Conservation (phyloP, 768 basidiomycete species). For the Goffeauzyma gilvescens region DNA sequence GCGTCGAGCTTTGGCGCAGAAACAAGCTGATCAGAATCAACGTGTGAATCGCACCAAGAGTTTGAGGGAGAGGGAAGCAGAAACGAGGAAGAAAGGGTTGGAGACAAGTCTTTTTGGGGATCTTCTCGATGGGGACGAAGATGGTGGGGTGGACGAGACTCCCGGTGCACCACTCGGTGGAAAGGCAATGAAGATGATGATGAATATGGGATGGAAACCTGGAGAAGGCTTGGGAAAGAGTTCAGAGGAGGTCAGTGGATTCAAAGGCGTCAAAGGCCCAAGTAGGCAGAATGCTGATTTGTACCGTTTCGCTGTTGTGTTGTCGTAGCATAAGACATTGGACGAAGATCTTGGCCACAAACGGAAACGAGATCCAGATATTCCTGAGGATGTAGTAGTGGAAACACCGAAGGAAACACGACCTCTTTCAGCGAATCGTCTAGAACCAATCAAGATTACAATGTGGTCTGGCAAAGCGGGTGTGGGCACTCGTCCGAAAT, state of each 20-base stretch:
- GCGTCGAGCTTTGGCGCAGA: conserved; percentile 1
- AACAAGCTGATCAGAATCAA: neutral
- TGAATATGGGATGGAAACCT: conserved; percentile 32
- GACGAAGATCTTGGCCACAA: too few species aligned
- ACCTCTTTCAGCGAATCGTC: neutral
- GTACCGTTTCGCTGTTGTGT: too few species aligned
- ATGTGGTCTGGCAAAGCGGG: conserved; percentile 16
- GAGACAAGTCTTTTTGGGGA: conserved; percentile 23
- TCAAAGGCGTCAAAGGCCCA: neutral
- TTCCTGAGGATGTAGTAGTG: too few species aligned
- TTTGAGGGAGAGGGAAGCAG: conserved; percentile 17
- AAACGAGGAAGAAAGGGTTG: conserved; percentile 19
- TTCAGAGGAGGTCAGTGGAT: conserved; percentile 4
- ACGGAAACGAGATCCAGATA: too few species aligned
- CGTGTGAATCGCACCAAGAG: conserved; percentile 2
- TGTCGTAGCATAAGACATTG: too few species aligned
- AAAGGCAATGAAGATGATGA: conserved; percentile 31
- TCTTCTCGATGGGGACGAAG: neutral
- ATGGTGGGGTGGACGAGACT: neutral
- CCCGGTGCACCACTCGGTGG: neutral
- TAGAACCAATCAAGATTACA: conserved; percentile 7
- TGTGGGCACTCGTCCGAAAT: conserved; percentile 15
- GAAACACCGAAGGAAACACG: too few species aligned
- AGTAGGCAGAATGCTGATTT: too few species aligned
- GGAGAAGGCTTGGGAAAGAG: conserved; percentile 28